Evolutionary conservation across 2,329 filamentous ascomycete genomes (phyloP).

Genomic region (Tolypocladium ophioglossoides): DNA sequence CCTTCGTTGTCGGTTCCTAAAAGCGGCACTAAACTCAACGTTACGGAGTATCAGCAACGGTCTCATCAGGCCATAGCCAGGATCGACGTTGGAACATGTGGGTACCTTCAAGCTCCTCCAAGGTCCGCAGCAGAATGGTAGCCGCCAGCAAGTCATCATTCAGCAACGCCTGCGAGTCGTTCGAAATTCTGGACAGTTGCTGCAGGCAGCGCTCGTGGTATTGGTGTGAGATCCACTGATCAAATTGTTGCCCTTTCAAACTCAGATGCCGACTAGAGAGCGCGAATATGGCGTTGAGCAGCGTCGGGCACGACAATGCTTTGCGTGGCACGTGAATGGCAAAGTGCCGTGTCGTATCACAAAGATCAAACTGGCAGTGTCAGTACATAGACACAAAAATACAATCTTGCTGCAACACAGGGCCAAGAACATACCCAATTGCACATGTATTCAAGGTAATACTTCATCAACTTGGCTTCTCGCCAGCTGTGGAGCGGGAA

Average conservation of each 20-base stretch:
- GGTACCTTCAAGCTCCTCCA: slow-evolving; percentile 40
- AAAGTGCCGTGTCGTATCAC: slow-evolving; percentile 35
- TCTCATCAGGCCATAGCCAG: not conserved
- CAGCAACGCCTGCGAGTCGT: slow-evolving; percentile 23
- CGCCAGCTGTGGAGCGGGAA: slow-evolving; percentile 11
- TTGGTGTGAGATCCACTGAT: slow-evolving; percentile 35
- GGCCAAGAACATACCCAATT: slow-evolving; percentile 11
- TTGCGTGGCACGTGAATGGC: slow-evolving; percentile 41
- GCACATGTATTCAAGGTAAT: slow-evolving; percentile 17
- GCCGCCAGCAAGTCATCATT: slow-evolving; percentile 46
- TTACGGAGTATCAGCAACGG: not conserved
- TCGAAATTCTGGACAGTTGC: slow-evolving; percentile 35
- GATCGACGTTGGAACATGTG: not conserved
- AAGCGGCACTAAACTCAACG: slow-evolving; percentile 9
- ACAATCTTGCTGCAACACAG: not conserved
- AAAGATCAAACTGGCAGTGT: slow-evolving; percentile 27
- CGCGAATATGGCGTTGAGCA: slow-evolving; percentile 47
- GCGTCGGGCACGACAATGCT: slow-evolving; percentile 36
- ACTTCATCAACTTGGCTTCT: slow-evolving; percentile 15
- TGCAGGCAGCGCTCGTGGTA: slow-evolving; percentile 45
- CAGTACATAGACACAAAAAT: not conserved
- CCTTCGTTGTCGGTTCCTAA: slow-evolving; percentile 35
- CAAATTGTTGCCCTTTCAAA: slow-evolving; percentile 25
- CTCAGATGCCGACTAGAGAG: slow-evolving; percentile 44
- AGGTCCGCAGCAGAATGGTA: slow-evolving; percentile 43